Evolutionary conservation across 2,329 filamentous ascomycete genomes (phyloP).

Genomic region (Colletotrichum melonis): DNA sequence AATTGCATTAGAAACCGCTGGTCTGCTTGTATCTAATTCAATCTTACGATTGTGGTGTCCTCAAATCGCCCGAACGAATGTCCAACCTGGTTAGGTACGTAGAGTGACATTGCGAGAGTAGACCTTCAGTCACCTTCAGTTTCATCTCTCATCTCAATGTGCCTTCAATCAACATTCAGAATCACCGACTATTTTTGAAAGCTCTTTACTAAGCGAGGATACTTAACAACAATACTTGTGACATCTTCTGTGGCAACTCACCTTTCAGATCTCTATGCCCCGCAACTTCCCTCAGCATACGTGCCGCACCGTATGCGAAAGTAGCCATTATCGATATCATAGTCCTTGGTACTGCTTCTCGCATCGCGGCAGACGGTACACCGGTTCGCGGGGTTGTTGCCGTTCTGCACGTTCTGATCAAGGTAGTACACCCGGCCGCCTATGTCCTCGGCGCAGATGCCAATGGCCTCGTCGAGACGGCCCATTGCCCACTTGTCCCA

Average conservation of each 20-base stretch:
- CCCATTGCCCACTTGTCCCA: background rate
- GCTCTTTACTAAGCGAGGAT: background rate
- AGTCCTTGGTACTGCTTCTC: background rate
- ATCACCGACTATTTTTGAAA: accelerated
- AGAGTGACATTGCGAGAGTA: too few relatives aligned
- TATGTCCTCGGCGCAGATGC: background rate
- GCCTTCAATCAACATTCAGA: accelerated
- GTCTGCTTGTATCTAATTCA: accelerated
- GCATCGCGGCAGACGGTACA: background rate
- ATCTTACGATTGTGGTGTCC: too few relatives aligned
- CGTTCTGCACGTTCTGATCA: background rate
- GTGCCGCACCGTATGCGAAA: background rate
- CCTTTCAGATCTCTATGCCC: background rate
- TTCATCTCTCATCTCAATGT: too few relatives aligned
- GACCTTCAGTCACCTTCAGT: too few relatives aligned
- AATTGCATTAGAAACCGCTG: too few relatives aligned
- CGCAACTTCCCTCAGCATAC: background rate
- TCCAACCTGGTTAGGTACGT: too few relatives aligned
- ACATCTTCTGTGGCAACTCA: background rate
- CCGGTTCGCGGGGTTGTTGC: background rate
- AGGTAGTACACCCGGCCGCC: too few relatives aligned
- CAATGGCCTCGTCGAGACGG: background rate
- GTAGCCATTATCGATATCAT: background rate
- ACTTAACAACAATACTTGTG: accelerated
- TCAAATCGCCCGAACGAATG: too few relatives aligned